Evolutionary conservation across 805 yeast species (phyloP), one percentile per base, ranked within the genome.

Genomic region (Candida krabiensis): DNA sequence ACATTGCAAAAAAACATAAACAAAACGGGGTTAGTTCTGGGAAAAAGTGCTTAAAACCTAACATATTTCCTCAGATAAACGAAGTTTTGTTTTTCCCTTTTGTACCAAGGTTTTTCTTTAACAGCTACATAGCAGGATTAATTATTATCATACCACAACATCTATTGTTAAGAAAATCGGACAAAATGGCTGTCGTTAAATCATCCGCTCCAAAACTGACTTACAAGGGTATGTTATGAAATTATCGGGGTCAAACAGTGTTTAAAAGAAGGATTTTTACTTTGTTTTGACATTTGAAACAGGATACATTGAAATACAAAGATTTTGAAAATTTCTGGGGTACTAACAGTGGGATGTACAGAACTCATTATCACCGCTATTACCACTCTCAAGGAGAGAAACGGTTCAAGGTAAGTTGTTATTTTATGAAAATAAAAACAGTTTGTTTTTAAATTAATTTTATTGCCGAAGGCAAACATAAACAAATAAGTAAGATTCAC

Each of bases 321-420:
- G 19, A 12, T 18, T 4, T 5, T 28, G 30, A 19, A 9, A 26
- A 32, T 33, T 25, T 23, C 21, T 31, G 16, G 9, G 9, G 18
- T 34, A 46, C 56, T 54, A 38, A 50, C 60, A 27, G 16, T 11
- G 24, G 11, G 24, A 19, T 13, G 30, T 36, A 27, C 33, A 76
- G 85, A 80, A 43, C 73, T 79, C 77, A 78, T 80, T 60, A 71
- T 71, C 56, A 77, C 83, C 43, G 95, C 91, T 35, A 71, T 87
- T 47, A 58, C 71, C 27, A 70, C 83, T 34, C 73, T 87, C 56
- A 83, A 84, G 55, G 90, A 85, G 58, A 80, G 95, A 67, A 83
- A 75, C 45, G 96, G 96, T 39, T 79, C 88, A 32, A 72, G 77
- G 79, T 74, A 72, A 52, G 80, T 74, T 40, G 41, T 24, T 23